Evolutionary conservation across 768 basidiomycete species (phyloP).

Genomic region (Mycena haematopus): DNA sequence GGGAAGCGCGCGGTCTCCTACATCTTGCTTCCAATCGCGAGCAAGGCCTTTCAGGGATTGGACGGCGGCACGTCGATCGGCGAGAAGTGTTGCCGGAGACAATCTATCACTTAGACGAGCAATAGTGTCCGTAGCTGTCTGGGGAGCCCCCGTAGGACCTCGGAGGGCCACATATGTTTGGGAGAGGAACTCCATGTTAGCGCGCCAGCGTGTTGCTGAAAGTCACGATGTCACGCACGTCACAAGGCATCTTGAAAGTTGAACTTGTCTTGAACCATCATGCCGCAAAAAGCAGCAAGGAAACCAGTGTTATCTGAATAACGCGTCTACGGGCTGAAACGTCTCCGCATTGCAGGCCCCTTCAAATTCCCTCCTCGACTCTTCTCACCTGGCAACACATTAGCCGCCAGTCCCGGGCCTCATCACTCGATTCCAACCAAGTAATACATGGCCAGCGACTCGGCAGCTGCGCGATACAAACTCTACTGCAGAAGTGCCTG

Average conservation of each 20-base stretch:
- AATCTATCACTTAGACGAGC: conserved; percentile 87
- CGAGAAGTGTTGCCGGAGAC: conserved; percentile 86
- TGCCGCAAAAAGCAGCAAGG: too few species aligned
- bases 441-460: conserved; percentile 6
- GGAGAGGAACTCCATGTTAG: conserved; percentile 79
- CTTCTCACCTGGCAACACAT: conserved; percentile 2
- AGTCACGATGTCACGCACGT: neutral
- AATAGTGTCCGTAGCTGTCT: conserved; percentile 86
- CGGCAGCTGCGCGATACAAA: conserved; percentile 1
- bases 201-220: neutral
- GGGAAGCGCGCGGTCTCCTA: conserved; percentile 77
- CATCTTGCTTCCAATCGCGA: conserved; percentile 89
- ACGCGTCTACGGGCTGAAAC: too few species aligned
- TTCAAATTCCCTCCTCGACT: conserved; percentile 7
- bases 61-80: conserved; percentile 94
- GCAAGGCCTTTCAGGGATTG: conserved; percentile 91
- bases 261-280: too few species aligned
- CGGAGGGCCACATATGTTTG: conserved; percentile 87
- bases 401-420: neutral
- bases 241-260: neutral
- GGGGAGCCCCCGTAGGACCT: conserved; percentile 82
- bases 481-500: conserved; percentile 9
- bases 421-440: conserved; percentile 14
- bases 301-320: too few species aligned
- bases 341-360: conserved; percentile 6